Evolutionary conservation across 495 filamentous ascomycete species (phyloP), one percentile per base, ranked within the genome.

Genomic region (Trichoderma orchidacearum): DNA sequence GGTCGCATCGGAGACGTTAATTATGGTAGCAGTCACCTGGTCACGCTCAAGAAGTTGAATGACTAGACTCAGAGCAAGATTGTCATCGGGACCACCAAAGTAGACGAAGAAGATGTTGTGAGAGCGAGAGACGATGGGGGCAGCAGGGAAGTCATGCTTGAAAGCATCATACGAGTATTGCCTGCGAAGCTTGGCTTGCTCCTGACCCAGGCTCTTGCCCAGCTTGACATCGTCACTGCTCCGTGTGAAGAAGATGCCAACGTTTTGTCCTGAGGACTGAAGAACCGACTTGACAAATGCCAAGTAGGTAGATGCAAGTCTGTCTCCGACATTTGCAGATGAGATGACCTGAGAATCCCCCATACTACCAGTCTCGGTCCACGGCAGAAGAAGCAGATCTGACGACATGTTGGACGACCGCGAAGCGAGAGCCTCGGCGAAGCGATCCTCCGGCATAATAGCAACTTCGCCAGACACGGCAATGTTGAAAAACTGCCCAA

Each of bases 61-160:
- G 5, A 93, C 83, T 30, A 96, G 80, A 5, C 84, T 76, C 1
- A 96, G 74, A 0, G 90, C 89, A 41, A 83, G 79, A n/a, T 80
- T 82, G 65, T 96, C 92, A 67, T 97, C 93, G 2, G 75, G 66
- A 4, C 90, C 89, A 41, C 93, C 93, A 57, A 95, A 83, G 70
- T 86, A 96, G 2, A 89, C 89, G 53, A 95, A 73, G 62, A 94
- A 89, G 59, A 98, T 75, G 60, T 95, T 90, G 64, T 95, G 91
- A 29, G 80, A 83, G 54, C 82, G 85, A 60, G 88, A 78, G 12
- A 69, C 68, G 38, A 81, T 70, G 13, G 75, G 83, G 41, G 61
- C 64, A 30, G 70, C 69, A 9, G 72, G 69, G 41, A 66, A 56
- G 55, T 77, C 76, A 3, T 72, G 68, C n/a, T 70, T 62, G 48